phyloP scores from a whole-genome alignment of 768 basidiomycete species.

The Tylopilus balloui region DNA sequence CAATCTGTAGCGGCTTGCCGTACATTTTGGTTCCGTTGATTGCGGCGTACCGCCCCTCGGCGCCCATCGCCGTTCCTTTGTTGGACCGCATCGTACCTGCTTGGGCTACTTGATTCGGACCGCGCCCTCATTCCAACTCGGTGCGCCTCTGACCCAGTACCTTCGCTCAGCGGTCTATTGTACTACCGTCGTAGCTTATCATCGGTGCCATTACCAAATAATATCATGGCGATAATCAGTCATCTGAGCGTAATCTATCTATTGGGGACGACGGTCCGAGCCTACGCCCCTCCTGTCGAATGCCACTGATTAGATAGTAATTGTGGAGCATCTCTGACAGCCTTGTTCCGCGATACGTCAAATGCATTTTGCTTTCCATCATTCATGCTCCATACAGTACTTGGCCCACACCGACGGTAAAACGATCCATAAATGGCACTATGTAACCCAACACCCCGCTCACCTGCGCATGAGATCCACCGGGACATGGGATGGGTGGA shows the following conservation, averaged over 20 bases:
- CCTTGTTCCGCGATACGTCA: too few relatives aligned
- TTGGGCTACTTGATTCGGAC: background rate
- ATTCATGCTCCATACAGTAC: too few relatives aligned
- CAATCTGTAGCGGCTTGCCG: background rate
- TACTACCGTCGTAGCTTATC: too few relatives aligned
- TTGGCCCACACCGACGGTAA: too few relatives aligned
- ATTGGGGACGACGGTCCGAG: background rate
- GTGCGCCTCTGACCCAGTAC: conserved; percentile 5
- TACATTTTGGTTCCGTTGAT: background rate
- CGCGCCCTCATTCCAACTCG: conserved; percentile 3
- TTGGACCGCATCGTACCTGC: background rate
- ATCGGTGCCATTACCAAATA: too few relatives aligned
- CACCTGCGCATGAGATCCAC: too few relatives aligned
- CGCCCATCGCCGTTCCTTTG: background rate
- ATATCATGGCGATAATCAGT: conserved; percentile 2
- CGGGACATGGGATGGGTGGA: background rate
- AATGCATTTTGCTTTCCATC: too few relatives aligned
- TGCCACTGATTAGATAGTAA: conserved; percentile 5
- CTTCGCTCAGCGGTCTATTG: too few relatives aligned
- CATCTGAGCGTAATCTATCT: too few relatives aligned
- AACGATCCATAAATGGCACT: too few relatives aligned
- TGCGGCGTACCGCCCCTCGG: background rate
- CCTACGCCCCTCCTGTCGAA: background rate
- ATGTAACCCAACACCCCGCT: too few relatives aligned
- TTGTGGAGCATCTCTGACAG: too few relatives aligned